These are phyloP conservation scores for Ophiorrhiza pumila DNA, from an alignment of 257 asterid genomes.

Conservation along the genomic window DNA sequence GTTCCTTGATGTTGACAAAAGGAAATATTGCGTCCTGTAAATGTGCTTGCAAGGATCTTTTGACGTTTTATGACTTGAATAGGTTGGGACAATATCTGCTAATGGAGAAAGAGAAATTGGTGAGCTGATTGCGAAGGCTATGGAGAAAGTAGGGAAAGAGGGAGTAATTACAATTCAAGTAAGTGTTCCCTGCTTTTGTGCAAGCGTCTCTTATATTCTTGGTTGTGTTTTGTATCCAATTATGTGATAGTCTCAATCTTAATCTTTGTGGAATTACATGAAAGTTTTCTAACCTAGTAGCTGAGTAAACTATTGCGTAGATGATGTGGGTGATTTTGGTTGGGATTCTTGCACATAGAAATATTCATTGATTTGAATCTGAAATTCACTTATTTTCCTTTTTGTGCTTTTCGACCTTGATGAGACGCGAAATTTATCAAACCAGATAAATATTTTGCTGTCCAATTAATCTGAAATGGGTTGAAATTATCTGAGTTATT, in stretches of 20 bases:
- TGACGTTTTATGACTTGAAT: not conserved
- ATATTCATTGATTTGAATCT: not conserved
- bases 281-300: not conserved
- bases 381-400: not conserved
- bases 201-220: not conserved
- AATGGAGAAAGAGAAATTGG: conserved; percentile 94
- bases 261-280: not conserved
- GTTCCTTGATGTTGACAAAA: not conserved
- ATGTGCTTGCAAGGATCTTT: too few species aligned
- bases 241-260: not conserved
- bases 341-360: not conserved
- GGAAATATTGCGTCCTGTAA: not conserved
- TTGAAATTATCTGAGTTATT: not conserved
- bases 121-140: conserved; percentile 92
- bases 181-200: conserved; percentile 20
- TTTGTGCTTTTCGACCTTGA: too few species aligned
- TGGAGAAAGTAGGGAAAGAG: conserved; percentile 98
- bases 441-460: not conserved
- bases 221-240: not conserved
- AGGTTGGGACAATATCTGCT: conserved; percentile 96
- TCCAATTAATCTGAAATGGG: not conserved
- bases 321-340: not conserved
- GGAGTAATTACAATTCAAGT: conserved; percentile 97
- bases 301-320: not conserved
- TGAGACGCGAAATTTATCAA: too few species aligned